phyloP scores from a whole-genome alignment of 371 early-diverging fungal species.

The Chytridium lagenaria region DNA sequence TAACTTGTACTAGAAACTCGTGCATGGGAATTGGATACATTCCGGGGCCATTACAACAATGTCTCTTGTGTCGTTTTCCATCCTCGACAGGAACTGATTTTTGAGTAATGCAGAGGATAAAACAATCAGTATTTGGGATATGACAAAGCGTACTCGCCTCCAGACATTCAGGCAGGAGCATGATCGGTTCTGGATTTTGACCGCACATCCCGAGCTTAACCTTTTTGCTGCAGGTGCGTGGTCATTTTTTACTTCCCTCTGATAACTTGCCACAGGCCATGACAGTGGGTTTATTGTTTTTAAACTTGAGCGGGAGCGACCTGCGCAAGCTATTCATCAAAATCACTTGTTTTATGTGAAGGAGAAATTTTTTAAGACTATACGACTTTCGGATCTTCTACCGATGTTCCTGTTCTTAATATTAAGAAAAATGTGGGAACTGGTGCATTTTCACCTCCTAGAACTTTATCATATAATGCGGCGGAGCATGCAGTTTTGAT shows the following conservation, averaged over 20 bases:
- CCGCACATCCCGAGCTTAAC: constrained; percentile 93
- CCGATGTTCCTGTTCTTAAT: constrained; percentile 78
- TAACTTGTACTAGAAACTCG: constrained; percentile 68
- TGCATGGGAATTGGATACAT: constrained; percentile 98
- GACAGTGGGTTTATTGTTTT: constrained; percentile 98
- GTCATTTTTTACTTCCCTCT: constrained; percentile 18
- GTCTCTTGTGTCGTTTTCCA: constrained; percentile 94
- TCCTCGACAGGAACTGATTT: constrained; percentile 89
- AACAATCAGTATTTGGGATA: constrained; percentile 96
- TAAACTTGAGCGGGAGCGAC: constrained; percentile 94
- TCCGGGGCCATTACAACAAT: constrained; percentile 98
- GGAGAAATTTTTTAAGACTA: constrained; percentile 79
- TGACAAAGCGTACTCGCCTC: constrained; percentile 88
- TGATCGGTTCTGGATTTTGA: constrained; percentile 97
- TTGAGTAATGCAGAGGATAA: constrained; percentile 98
- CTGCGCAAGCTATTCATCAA: constrained; percentile 83
- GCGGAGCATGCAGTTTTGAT: constrained; percentile 88
- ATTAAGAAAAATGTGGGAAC: constrained; percentile 62
- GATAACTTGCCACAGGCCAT: constrained; percentile 70
- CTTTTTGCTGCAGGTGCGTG: constrained; percentile 90
- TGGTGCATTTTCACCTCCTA: constrained; percentile 38
- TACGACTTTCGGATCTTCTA: constrained; percentile 78
- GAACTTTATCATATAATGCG: constrained; percentile 90
- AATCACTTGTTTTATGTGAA: constrained; percentile 84
- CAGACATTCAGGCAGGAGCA: constrained; percentile 94